Conservation (phyloP, 2,329 filamentous ascomycete species). For the Paraphaeosphaeria sporulosa region DNA sequence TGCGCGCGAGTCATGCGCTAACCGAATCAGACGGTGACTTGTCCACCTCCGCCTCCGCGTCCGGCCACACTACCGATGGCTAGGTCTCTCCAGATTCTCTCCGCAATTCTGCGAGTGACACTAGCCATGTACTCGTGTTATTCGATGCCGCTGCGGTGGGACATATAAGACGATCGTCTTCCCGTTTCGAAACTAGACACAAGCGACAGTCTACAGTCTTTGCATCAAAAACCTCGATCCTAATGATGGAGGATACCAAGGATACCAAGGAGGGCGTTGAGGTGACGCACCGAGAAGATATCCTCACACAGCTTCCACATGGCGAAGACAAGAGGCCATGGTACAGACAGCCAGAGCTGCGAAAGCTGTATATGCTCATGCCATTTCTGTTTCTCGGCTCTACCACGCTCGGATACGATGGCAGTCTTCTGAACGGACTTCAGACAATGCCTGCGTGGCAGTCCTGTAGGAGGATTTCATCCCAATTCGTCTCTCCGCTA, state of each 20-base stretch:
- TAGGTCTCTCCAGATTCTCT: slow-evolving; percentile 7
- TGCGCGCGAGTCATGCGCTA: neutral
- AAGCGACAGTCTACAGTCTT: neutral
- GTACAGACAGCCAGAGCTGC: slow-evolving; percentile 27
- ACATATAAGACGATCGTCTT: neutral
- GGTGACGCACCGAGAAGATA: slow-evolving; percentile 23
- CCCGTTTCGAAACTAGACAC: neutral
- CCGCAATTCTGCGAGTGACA: neutral
- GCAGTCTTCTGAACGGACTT: slow-evolving; percentile 27
- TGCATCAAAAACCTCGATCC: neutral
- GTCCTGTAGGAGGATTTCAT: slow-evolving; percentile 18
- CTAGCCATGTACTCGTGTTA: neutral
- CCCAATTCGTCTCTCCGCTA: neutral
- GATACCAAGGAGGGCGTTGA: slow-evolving; percentile 21
- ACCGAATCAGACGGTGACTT: neutral
- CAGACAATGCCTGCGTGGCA: slow-evolving; percentile 32
- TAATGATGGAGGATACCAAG: slow-evolving; percentile 14
- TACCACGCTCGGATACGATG: slow-evolving; percentile 27
- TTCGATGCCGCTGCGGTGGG: slow-evolving; percentile 1
- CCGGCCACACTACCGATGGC: neutral
- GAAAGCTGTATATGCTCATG: slow-evolving; percentile 31
- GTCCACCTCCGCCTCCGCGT: neutral
- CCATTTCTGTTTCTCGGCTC: slow-evolving; percentile 28
- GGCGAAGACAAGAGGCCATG: slow-evolving; percentile 25
- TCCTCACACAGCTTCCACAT: slow-evolving; percentile 7